Percentiles rank a stretch among this genome's conserved stretches.
Conservation (phyloP, 768 basidiomycete genomes). For the Hydnum rufescens region DNA sequence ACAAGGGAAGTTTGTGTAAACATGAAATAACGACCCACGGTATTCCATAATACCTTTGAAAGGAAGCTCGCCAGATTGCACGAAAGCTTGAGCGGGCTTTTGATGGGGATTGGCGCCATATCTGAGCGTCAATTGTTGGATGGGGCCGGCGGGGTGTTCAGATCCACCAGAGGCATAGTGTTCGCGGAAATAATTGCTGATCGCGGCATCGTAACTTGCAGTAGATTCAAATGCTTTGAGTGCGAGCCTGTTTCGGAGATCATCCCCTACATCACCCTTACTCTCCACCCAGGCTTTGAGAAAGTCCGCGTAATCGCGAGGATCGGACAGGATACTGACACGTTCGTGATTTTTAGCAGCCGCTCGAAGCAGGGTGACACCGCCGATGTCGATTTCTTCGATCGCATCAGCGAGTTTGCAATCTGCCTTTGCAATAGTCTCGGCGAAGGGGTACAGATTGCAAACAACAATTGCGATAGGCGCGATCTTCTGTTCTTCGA, state of each 20-base stretch:
- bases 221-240: conserved; percentile 97
- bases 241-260: conserved; percentile 58
- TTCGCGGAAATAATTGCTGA: conserved; percentile 89
- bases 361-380: conserved; percentile 90
- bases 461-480: conserved; percentile 95
- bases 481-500: conserved; percentile 63
- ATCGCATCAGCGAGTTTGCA: conserved; percentile 85
- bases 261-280: conserved; percentile 53
- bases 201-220: conserved; percentile 84
- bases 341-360: conserved; percentile 97
- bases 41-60: conserved; percentile 51
- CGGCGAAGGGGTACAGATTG: conserved; percentile 95
- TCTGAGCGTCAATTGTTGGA: conserved; percentile 71
- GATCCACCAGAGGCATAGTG: conserved; percentile 77
- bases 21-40: background rate
- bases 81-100: conserved; percentile 93
- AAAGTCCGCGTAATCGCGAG: conserved; percentile 70
- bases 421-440: conserved; percentile 69
- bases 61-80: conserved; percentile 70
- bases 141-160: conserved; percentile 41
- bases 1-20: background rate
- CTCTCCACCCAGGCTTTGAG: conserved; percentile 55
- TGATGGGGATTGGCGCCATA: conserved; percentile 99
- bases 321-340: conserved; percentile 76
- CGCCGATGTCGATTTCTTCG: conserved; percentile 97